A percentile compares a stretch with the other conserved stretches of the same genome.
These are phyloP conservation scores for Phytophthora gonapodyides DNA, from an alignment of 352 stramenopile genomes.

Conservation along the genomic window DNA sequence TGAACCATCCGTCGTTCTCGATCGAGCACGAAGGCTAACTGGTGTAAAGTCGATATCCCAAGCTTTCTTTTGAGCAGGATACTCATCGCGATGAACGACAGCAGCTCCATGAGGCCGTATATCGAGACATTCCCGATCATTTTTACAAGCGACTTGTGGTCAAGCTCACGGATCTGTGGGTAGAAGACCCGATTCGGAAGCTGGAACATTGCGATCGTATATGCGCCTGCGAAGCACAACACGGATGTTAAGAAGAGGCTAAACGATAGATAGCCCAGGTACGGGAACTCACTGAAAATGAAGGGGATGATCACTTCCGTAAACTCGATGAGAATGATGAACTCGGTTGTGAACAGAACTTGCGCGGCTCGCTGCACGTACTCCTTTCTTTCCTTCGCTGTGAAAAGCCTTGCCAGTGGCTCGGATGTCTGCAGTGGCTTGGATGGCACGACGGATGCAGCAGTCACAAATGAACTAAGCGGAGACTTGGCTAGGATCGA, in stretches of 20 bases:
- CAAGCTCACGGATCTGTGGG: constrained; percentile 33
- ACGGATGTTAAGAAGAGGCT: too few species aligned
- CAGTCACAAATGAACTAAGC: constrained; percentile 5
- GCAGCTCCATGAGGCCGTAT: constrained; percentile 36
- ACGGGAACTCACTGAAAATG: constrained; percentile 36
- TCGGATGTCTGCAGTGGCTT: constrained; percentile 1
- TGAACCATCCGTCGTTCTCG: constrained; percentile 41
- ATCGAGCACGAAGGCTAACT: constrained; percentile 50
- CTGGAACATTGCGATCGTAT: constrained; percentile 39
- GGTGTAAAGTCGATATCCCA: constrained; percentile 30
- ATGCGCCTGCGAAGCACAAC: constrained; percentile 18
- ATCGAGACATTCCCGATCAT: constrained; percentile 40
- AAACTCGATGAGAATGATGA: constrained; percentile 40
- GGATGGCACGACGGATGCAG: not conserved
- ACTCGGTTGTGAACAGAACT: constrained; percentile 40
- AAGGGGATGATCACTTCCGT: constrained; percentile 44
- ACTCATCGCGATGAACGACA: constrained; percentile 26
- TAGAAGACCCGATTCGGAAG: constrained; percentile 41
- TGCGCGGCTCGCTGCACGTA: constrained; percentile 24
- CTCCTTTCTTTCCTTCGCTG: constrained; percentile 11
- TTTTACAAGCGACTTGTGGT: constrained; percentile 5
- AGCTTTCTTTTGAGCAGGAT: constrained; percentile 29
- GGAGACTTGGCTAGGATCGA: constrained; percentile 14
- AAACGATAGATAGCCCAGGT: too few species aligned
- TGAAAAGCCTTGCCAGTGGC: constrained; percentile 5